Evolutionary conservation across 192 early-diverging fungal species (phyloP).

Genomic region (Irineochytrium annulatum): DNA sequence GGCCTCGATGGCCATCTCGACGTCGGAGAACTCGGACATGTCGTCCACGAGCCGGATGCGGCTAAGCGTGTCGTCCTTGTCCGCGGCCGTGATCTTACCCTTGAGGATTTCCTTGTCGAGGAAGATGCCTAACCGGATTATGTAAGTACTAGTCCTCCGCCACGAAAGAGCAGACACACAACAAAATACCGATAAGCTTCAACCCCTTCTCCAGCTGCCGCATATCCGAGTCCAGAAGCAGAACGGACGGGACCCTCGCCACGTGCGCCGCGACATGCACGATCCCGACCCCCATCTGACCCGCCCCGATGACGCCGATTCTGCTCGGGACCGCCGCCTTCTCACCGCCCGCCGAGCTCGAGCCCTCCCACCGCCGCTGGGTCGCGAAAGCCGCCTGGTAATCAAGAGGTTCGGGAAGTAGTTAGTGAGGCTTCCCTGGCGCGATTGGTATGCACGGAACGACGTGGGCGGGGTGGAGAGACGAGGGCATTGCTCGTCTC

Average conservation of each 20-base stretch:
- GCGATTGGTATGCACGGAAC: too few species aligned
- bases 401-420: too few species aligned
- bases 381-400: too few species aligned
- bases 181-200: slow-evolving; percentile 67
- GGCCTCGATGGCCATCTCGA: slow-evolving; percentile 93
- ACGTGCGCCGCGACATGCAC: slow-evolving; percentile 82
- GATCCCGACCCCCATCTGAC: slow-evolving; percentile 86
- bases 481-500: too few species aligned
- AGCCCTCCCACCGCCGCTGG: too few species aligned
- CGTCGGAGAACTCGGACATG: slow-evolving; percentile 57
- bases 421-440: too few species aligned
- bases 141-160: slow-evolving; percentile 5
- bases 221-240: slow-evolving; percentile 73
- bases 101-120: slow-evolving; percentile 87
- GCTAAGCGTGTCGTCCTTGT: slow-evolving; percentile 54
- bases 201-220: slow-evolving; percentile 76
- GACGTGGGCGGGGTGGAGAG: too few species aligned
- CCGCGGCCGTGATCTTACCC: slow-evolving; percentile 77
- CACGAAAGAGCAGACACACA: neutral
- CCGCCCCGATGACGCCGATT: slow-evolving; percentile 88
- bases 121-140: slow-evolving; percentile 60
- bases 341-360: too few species aligned
- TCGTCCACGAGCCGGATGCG: slow-evolving; percentile 60
- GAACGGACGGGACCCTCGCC: slow-evolving; percentile 71
- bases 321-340: neutral